A percentile compares a stretch with the other conserved stretches of the same genome.
These are phyloP conservation scores for Penicillium bovifimosum DNA, from an alignment of 495 filamentous ascomycete species.

Conservation along the genomic window DNA sequence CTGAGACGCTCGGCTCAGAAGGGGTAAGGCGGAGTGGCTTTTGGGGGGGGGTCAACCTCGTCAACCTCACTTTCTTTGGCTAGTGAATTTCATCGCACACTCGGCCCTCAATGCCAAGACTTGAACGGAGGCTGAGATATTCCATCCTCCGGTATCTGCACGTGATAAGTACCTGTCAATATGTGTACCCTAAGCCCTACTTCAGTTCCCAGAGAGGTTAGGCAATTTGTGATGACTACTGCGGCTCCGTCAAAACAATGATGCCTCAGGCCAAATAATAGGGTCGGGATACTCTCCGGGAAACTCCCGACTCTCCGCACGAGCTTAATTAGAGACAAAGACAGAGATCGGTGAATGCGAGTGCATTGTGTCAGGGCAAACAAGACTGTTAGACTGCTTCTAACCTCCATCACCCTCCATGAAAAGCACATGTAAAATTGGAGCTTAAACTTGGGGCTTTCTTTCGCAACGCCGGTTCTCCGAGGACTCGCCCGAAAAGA, in stretches of 20 bases:
- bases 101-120: slow-evolving; percentile 39
- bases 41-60: slow-evolving; percentile 34
- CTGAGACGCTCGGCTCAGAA: slow-evolving; percentile 18
- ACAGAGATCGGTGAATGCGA: slow-evolving; percentile 4
- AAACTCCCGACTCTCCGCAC: slow-evolving; percentile 8
- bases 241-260: not conserved
- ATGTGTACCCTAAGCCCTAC: slow-evolving; percentile 24
- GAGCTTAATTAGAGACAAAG: slow-evolving; percentile 5
- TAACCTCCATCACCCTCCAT: not conserved
- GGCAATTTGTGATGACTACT: slow-evolving; percentile 1
- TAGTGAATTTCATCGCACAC: slow-evolving; percentile 48
- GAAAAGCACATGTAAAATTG: not conserved
- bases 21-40: slow-evolving; percentile 36
- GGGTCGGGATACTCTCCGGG: not conserved
- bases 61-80: slow-evolving; percentile 36
- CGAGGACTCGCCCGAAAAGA: slow-evolving; percentile 26
- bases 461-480: slow-evolving; percentile 10
- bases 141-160: slow-evolving; percentile 29
- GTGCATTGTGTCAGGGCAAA: not conserved
- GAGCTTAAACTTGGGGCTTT: not conserved
- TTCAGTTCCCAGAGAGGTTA: not conserved
- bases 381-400: not conserved
- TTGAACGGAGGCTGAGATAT: slow-evolving; percentile 9
- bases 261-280: slow-evolving; percentile 10
- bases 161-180: slow-evolving; percentile 18